phyloP scores from a whole-genome alignment of 768 basidiomycete species.

The Pleurotus pulmonarius region DNA sequence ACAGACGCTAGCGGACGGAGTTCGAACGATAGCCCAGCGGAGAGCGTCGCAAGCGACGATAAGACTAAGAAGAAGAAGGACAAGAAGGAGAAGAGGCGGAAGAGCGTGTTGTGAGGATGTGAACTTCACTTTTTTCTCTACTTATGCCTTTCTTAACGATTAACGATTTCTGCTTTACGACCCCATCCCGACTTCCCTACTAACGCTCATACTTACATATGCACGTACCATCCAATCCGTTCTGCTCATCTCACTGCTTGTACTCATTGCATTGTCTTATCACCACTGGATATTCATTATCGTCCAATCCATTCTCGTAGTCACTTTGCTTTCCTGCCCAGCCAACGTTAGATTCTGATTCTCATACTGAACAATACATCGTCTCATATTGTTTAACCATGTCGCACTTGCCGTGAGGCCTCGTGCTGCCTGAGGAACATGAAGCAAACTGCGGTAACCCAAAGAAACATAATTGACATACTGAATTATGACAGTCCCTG shows the following conservation, averaged over 20 bases:
- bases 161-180: slow-evolving; percentile 16
- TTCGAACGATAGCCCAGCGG: slow-evolving; percentile 52
- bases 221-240: slow-evolving; percentile 1
- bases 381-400: too few species aligned
- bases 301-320: slow-evolving; percentile 1
- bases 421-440: neutral
- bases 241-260: slow-evolving; percentile 3
- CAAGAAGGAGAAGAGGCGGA: slow-evolving; percentile 61
- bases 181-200: slow-evolving; percentile 13
- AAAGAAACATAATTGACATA: neutral
- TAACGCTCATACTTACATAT: slow-evolving; percentile 13
- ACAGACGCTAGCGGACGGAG: slow-evolving; percentile 40
- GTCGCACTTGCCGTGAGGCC: neutral
- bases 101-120: slow-evolving; percentile 43
- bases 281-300: neutral
- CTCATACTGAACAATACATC: too few species aligned
- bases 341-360: too few species aligned
- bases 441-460: neutral
- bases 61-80: slow-evolving; percentile 53
- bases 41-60: slow-evolving; percentile 48
- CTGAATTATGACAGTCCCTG: slow-evolving; percentile 21
- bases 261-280: slow-evolving; percentile 1
- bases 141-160: neutral
- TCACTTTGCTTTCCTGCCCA: neutral
- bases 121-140: slow-evolving; percentile 13